A percentile compares a stretch with the other conserved stretches of the same genome.
phyloP scores from a whole-genome alignment of 139 green algal species.

The Microglena sp. region DNA sequence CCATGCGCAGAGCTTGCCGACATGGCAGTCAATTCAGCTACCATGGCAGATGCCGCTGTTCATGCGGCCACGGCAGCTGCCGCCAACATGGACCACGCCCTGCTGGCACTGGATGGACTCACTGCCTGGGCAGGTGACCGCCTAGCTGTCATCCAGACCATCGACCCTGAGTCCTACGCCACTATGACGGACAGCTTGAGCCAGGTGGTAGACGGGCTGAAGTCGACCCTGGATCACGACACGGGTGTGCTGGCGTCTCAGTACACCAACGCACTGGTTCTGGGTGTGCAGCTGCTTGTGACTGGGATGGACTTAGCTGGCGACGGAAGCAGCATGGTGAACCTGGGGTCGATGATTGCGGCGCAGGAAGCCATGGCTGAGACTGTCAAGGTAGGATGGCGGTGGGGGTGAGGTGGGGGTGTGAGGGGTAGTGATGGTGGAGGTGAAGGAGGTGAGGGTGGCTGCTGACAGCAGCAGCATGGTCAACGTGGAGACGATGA shows the following conservation, averaged over 20 bases:
- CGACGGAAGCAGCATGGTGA: not conserved
- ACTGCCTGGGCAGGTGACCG: conserved; percentile 13
- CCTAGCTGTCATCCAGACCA: conserved; percentile 12
- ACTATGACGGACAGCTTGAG: conserved; percentile 14
- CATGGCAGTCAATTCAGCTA: too few relatives aligned
- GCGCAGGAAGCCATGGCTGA: conserved; percentile 27
- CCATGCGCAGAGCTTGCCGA: too few relatives aligned
- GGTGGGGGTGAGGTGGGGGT: too few relatives aligned
- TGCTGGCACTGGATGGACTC: conserved; percentile 13
- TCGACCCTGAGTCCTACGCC: conserved; percentile 24
- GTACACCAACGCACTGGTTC: conserved; percentile 33
- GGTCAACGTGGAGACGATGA: conserved; percentile 18
- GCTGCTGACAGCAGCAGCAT: not conserved
- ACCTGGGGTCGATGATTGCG: conserved; percentile 13
- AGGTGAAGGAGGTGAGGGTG: conserved; percentile 14
- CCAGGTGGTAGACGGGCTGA: conserved; percentile 3
- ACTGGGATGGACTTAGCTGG: conserved; percentile 12
- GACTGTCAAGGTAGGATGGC: conserved; percentile 16
- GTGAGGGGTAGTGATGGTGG: conserved; percentile 37
- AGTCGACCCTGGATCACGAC: conserved; percentile 10
- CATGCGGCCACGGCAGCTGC: too few relatives aligned
- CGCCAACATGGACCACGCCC: not conserved
- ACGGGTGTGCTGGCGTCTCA: not conserved
- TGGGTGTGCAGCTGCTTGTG: conserved; percentile 37
- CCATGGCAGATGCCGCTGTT: too few relatives aligned